These are phyloP conservation scores for Rubia peregrina DNA, from an alignment of 305 asterid species.

Conservation along the genomic window DNA sequence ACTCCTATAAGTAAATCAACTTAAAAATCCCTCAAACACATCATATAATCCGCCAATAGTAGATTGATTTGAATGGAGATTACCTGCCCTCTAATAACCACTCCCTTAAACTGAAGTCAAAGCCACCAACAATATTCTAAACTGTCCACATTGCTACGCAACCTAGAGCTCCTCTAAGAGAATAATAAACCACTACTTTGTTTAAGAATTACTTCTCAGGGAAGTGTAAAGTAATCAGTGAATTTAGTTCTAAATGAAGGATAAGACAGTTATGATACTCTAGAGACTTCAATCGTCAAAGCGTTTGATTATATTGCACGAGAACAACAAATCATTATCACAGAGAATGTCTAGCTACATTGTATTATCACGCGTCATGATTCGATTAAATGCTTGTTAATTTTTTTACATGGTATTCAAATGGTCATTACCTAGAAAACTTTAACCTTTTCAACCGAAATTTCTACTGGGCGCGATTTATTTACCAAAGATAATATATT, in stretches of 20 bases:
- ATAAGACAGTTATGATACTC: slow-evolving; percentile 6
- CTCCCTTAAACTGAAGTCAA: slow-evolving; percentile 8
- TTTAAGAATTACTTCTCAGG: neutral
- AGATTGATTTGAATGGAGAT: neutral
- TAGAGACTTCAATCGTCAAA: slow-evolving; percentile 4
- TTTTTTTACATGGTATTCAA: neutral
- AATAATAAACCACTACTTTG: slow-evolving; percentile 8
- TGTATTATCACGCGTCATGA: slow-evolving; percentile 9
- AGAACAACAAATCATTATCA: neutral
- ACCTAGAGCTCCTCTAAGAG: slow-evolving; percentile 1
- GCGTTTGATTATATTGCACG: neutral
- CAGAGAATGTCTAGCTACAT: slow-evolving; percentile 1
- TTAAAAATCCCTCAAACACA: too few species aligned
- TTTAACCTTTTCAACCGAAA: slow-evolving; percentile 5
- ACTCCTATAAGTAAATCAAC: too few species aligned
- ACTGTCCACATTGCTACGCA: slow-evolving; percentile 1
- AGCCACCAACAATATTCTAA: slow-evolving; percentile 11
- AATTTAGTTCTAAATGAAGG: slow-evolving; percentile 7
- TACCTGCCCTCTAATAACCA: slow-evolving; percentile 10
- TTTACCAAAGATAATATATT: neutral
- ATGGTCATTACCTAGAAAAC: neutral
- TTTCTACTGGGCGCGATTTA: neutral
- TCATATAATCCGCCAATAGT: neutral
- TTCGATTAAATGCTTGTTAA: neutral
- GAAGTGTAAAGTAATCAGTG: slow-evolving; percentile 10